phyloP scores from a whole-genome alignment of 1,284 basidiomycete genomes.

The Naganishia sp. region DNA sequence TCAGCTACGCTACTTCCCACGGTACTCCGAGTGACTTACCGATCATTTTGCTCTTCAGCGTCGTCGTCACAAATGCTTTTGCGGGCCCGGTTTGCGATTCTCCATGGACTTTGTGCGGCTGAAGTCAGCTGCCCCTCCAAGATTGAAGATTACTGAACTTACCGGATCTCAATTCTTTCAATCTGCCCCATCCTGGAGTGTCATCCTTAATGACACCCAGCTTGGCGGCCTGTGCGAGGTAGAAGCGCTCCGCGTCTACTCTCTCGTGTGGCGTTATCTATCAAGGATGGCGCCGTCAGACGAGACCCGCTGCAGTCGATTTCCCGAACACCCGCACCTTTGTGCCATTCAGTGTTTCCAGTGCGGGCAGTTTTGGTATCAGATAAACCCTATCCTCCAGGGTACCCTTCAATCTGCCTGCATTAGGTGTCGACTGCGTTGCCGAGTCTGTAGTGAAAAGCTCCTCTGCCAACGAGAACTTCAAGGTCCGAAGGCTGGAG shows the following conservation, averaged over 20 bases:
- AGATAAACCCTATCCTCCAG: constrained; percentile 29
- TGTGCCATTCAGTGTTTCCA: constrained; percentile 30
- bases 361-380: constrained; percentile 19
- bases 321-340: constrained; percentile 3
- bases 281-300: background rate
- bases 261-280: constrained; percentile 27
- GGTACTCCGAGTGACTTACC: background rate
- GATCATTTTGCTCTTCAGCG: constrained; percentile 29
- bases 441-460: constrained; percentile 57
- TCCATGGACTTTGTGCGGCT: constrained; percentile 1
- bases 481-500: constrained; percentile 25
- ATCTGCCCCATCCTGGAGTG: constrained; percentile 12
- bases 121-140: background rate
- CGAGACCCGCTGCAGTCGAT: too few relatives aligned
- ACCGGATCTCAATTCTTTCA: constrained; percentile 13
- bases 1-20: background rate
- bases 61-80: background rate
- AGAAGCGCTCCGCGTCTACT: constrained; percentile 27
- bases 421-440: background rate
- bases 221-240: constrained; percentile 3
- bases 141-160: background rate
- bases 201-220: background rate
- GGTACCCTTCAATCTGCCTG: constrained; percentile 6
- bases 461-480: constrained; percentile 80
- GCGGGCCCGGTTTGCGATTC: background rate